A percentile compares a stretch with the other conserved stretches of the same genome.
phyloP scores from a whole-genome alignment of 176 grass and related monocot species.

The Sorghum bicolor region DNA sequence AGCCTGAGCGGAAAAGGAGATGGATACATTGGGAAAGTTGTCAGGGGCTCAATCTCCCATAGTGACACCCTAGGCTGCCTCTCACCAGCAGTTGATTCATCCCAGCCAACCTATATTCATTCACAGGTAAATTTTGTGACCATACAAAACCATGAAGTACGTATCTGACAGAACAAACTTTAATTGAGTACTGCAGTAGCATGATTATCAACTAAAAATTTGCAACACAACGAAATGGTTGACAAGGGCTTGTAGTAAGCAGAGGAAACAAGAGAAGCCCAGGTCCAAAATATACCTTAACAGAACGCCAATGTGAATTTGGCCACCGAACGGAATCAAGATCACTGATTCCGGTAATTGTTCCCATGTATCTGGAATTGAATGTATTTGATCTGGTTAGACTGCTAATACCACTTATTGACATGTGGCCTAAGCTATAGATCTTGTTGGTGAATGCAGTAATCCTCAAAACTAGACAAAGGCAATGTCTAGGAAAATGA shows the following conservation, averaged over 20 bases:
- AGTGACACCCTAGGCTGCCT: slow-evolving; percentile 96
- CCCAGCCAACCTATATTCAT: slow-evolving; percentile 87
- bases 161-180: slow-evolving; percentile 2
- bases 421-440: neutral
- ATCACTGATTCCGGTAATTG: slow-evolving; percentile 97
- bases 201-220: slow-evolving; percentile 18
- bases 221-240: neutral
- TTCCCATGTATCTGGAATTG: slow-evolving; percentile 91
- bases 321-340: slow-evolving; percentile 83
- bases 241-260: neutral
- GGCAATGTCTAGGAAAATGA: neutral
- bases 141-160: slow-evolving; percentile 6
- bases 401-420: neutral
- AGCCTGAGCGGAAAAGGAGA: slow-evolving; percentile 92
- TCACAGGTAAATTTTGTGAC: slow-evolving; percentile 11
- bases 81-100: slow-evolving; percentile 96
- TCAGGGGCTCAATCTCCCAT: slow-evolving; percentile 97
- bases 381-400: neutral
- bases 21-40: slow-evolving; percentile 98
- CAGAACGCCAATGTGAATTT: slow-evolving; percentile 98
- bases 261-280: neutral
- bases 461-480: neutral
- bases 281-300: slow-evolving; percentile 57
- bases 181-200: neutral
- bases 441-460: neutral